phyloP scores from a whole-genome alignment of 805 yeast species.

The Metschnikowia colocasiae region DNA sequence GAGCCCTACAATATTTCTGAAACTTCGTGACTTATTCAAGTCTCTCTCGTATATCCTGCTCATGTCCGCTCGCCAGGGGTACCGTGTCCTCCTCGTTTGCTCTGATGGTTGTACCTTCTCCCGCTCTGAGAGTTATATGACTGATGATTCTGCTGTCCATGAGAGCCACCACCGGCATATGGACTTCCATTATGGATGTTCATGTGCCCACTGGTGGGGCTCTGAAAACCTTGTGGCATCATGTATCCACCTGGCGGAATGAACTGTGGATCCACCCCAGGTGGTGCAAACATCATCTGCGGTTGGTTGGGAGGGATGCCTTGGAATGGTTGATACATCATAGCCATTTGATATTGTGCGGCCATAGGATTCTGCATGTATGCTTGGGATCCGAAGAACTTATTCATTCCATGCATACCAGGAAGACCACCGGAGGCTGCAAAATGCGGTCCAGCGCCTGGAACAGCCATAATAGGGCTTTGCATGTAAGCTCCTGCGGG shows the following conservation, averaged over 20 bases:
- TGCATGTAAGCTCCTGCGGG: conserved; percentile 27
- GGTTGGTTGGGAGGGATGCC: conserved; percentile 33
- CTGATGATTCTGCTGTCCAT: conserved; percentile 3
- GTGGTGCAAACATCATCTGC: conserved; percentile 30
- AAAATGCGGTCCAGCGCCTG: conserved; percentile 21
- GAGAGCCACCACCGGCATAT: conserved; percentile 8
- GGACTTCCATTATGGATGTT: conserved; percentile 18
- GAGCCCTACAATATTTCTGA: neutral
- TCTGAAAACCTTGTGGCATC: conserved; percentile 28
- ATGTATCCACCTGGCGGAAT: conserved; percentile 36
- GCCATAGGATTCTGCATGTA: conserved; percentile 29
- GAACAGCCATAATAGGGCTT: conserved; percentile 26
- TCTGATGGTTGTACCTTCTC: conserved; percentile 15
- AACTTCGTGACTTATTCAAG: neutral
- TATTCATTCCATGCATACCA: conserved; percentile 12
- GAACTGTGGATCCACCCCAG: conserved; percentile 30
- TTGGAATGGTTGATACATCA: conserved; percentile 36
- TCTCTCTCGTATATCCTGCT: neutral
- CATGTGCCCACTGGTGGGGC: conserved; percentile 24
- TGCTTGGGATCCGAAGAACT: conserved; percentile 25
- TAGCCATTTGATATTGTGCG: conserved; percentile 34
- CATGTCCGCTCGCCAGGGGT: conserved; percentile 1
- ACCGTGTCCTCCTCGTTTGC: conserved; percentile 7
- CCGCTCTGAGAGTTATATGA: conserved; percentile 11
- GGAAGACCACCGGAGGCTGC: conserved; percentile 18